These are phyloP conservation scores for Lotus japonicus DNA, from an alignment of 306 rosid species.

Conservation along the genomic window DNA sequence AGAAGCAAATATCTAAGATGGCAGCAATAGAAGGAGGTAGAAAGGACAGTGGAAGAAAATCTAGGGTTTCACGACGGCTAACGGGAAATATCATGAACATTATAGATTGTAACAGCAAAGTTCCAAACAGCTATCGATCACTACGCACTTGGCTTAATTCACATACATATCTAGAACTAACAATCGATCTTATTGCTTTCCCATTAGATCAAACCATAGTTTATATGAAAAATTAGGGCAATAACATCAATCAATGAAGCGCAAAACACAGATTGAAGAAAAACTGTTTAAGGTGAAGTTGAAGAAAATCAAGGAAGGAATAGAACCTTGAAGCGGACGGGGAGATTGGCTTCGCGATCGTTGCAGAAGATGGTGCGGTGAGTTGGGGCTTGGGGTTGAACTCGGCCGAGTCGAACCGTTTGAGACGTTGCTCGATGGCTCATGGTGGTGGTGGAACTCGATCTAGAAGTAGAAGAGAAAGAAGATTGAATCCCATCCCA, in stretches of 20 bases:
- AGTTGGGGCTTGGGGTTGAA: conserved; percentile 92
- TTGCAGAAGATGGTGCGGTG: conserved; percentile 83
- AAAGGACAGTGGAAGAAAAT: too few species aligned
- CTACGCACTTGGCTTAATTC: not conserved
- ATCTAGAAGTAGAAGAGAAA: conserved; percentile 45
- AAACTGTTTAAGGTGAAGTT: not conserved
- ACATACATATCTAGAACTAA: not conserved
- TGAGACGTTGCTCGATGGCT: conserved; percentile 36
- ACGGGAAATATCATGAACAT: not conserved
- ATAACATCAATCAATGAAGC: not conserved
- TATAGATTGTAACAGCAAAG: not conserved
- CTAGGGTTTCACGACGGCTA: not conserved
- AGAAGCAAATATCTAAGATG: not conserved
- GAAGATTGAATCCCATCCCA: conserved; percentile 54
- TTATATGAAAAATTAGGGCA: not conserved
- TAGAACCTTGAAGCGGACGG: conserved; percentile 66
- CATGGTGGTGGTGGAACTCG: conserved; percentile 30
- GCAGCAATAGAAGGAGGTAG: not conserved
- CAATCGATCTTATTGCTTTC: not conserved
- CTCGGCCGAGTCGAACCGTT: conserved; percentile 80
- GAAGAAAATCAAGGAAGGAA: not conserved
- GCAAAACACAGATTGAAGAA: not conserved
- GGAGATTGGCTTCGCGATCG: conserved; percentile 70
- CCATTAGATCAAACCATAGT: too few species aligned
- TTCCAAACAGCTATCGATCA: not conserved